A percentile compares a stretch with the other conserved stretches of the same genome.
Conservation (phyloP, 371 early-diverging fungal genomes). For the Rhizopus arrhizus region DNA sequence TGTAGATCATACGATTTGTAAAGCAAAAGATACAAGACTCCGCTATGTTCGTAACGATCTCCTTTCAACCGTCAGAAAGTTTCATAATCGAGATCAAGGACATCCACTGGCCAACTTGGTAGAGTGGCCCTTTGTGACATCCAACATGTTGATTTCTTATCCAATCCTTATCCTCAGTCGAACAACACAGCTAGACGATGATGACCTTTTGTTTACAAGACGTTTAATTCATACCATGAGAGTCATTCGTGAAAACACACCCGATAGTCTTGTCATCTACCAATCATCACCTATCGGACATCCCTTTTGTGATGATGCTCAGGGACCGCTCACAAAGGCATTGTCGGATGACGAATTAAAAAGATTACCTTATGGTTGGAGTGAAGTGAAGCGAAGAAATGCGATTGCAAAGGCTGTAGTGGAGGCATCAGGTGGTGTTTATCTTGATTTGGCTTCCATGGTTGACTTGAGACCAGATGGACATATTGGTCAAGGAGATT, state of each 20-base stretch:
- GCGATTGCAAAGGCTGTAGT: slow-evolving; percentile 57
- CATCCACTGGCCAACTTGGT: slow-evolving; percentile 44
- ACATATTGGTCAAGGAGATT: slow-evolving; percentile 62
- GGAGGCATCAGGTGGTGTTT: slow-evolving; percentile 63
- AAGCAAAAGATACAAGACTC: slow-evolving; percentile 32
- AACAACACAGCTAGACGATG: slow-evolving; percentile 38
- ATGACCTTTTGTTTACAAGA: slow-evolving; percentile 48
- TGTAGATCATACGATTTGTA: slow-evolving; percentile 51
- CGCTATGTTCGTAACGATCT: slow-evolving; percentile 61
- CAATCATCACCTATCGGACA: slow-evolving; percentile 55
- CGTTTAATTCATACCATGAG: slow-evolving; percentile 52
- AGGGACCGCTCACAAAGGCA: slow-evolving; percentile 34
- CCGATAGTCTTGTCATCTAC: slow-evolving; percentile 55
- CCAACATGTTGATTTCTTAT: slow-evolving; percentile 39
- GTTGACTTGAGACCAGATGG: slow-evolving; percentile 59
- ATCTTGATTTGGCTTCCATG: slow-evolving; percentile 58
- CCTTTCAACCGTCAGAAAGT: slow-evolving; percentile 42
- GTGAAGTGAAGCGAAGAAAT: slow-evolving; percentile 59
- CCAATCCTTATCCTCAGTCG: slow-evolving; percentile 57
- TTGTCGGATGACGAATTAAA: slow-evolving; percentile 41
- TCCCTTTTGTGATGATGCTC: slow-evolving; percentile 48
- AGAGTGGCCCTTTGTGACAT: slow-evolving; percentile 55
- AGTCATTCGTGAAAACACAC: slow-evolving; percentile 42
- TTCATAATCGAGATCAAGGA: slow-evolving; percentile 37
- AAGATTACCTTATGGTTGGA: slow-evolving; percentile 54